Evolutionary conservation across 2,329 filamentous ascomycete genomes (phyloP).

Genomic region (Fonsecaea multimorphosa): DNA sequence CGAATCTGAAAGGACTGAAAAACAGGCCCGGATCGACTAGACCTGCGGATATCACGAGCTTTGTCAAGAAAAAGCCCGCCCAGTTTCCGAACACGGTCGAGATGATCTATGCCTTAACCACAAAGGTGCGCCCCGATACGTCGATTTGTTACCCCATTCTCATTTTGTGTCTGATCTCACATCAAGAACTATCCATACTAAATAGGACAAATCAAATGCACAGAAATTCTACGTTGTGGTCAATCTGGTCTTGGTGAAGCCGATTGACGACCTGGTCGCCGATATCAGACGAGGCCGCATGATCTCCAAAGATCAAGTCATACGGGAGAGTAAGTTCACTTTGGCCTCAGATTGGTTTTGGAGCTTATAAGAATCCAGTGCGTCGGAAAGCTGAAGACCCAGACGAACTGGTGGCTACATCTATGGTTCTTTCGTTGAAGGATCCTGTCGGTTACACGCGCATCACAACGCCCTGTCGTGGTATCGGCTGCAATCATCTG

Average conservation of each 20-base stretch:
- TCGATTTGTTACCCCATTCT: conserved; percentile 24
- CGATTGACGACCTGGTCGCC: conserved; percentile 73
- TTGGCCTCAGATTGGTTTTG: conserved; percentile 18
- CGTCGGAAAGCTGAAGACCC: conserved; percentile 80
- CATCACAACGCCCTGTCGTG: conserved; percentile 79
- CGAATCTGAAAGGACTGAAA: conserved; percentile 92
- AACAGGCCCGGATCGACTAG: conserved; percentile 95
- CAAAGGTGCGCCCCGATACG: conserved; percentile 67
- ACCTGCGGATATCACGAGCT: conserved; percentile 85
- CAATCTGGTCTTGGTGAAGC: conserved; percentile 75
- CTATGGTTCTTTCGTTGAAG: conserved; percentile 86
- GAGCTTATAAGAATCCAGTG: conserved; percentile 61
- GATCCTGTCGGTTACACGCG: conserved; percentile 88
- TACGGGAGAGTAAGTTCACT: conserved; percentile 72
- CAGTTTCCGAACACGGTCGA: conserved; percentile 76
- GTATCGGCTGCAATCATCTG: conserved; percentile 80
- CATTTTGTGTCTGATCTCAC: conserved; percentile 35
- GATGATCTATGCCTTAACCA: conserved; percentile 90
- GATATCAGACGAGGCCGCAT: conserved; percentile 70
- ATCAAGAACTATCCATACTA: conserved; percentile 34
- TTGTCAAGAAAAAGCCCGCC: conserved; percentile 69
- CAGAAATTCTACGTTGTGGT: conserved; percentile 76
- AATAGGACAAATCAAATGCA: conserved; percentile 32
- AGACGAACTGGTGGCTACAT: conserved; percentile 82
- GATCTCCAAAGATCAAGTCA: conserved; percentile 76